These are phyloP conservation scores for Fusarium nelsonii DNA, from an alignment of 2,329 filamentous ascomycete species.

Conservation along the genomic window DNA sequence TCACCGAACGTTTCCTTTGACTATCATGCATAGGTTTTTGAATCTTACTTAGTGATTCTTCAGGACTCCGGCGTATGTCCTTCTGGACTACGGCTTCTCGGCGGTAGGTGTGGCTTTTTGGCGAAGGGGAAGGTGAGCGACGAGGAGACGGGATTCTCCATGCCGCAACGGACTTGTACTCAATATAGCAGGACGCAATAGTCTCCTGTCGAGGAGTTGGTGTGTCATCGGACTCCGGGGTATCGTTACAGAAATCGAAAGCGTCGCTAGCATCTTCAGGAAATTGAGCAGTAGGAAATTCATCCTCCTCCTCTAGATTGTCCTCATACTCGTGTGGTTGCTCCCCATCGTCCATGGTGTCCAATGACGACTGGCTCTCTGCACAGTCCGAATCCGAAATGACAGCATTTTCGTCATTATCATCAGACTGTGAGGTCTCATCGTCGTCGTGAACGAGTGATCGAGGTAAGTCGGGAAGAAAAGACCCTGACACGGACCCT, in stretches of 20 bases:
- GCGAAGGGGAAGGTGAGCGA: conserved; percentile 53
- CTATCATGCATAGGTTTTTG: conserved; percentile 61
- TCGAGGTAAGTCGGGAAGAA: conserved; percentile 51
- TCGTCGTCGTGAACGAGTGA: conserved; percentile 54
- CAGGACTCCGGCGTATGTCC: conserved; percentile 60
- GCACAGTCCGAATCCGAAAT: conserved; percentile 62
- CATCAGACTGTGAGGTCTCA: conserved; percentile 61
- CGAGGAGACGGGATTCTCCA: conserved; percentile 53
- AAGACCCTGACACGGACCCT: conserved; percentile 60
- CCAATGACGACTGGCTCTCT: conserved; percentile 55
- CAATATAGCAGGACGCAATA: conserved; percentile 53
- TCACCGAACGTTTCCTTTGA: conserved; percentile 56
- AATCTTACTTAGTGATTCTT: conserved; percentile 61
- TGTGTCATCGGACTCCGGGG: conserved; percentile 59
- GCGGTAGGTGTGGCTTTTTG: conserved; percentile 52
- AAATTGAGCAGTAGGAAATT: conserved; percentile 56
- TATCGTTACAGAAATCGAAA: conserved; percentile 52
- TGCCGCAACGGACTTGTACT: conserved; percentile 52
- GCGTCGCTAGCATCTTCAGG: conserved; percentile 56
- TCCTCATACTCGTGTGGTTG: conserved; percentile 51
- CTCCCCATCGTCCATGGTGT: conserved; percentile 49
- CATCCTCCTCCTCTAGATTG: conserved; percentile 51
- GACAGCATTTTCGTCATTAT: conserved; percentile 56
- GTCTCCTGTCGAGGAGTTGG: conserved; percentile 58
- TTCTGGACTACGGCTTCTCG: conserved; percentile 40